These are phyloP conservation scores for Malbranchea cinnamomea DNA, from an alignment of 2,329 filamentous ascomycete species.

Conservation along the genomic window DNA sequence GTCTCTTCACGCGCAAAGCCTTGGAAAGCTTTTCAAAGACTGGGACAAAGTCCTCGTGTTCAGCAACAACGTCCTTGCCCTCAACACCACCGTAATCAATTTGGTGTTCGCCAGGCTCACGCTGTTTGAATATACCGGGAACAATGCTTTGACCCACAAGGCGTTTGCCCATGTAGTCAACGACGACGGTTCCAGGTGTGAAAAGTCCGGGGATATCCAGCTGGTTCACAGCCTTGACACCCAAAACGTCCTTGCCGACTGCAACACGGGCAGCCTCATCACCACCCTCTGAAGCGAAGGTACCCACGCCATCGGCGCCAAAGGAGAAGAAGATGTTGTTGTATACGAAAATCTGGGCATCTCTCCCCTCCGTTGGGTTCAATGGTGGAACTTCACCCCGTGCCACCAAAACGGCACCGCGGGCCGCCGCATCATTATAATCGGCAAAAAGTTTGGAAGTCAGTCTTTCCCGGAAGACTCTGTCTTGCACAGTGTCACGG, in stretches of 20 bases:
- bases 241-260: slow-evolving; percentile 89
- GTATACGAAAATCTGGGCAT: slow-evolving; percentile 97
- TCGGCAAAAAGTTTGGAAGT: slow-evolving; percentile 94
- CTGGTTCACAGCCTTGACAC: slow-evolving; percentile 91
- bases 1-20: slow-evolving; percentile 79
- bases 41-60: slow-evolving; percentile 69
- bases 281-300: slow-evolving; percentile 89
- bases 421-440: slow-evolving; percentile 88
- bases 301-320: slow-evolving; percentile 91
- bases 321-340: slow-evolving; percentile 99
- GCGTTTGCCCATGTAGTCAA: slow-evolving; percentile 93
- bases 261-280: slow-evolving; percentile 93
- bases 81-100: slow-evolving; percentile 98
- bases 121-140: slow-evolving; percentile 96
- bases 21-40: slow-evolving; percentile 85
- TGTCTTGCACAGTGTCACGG: slow-evolving; percentile 84
- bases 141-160: slow-evolving; percentile 97
- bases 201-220: slow-evolving; percentile 89
- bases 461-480: slow-evolving; percentile 86
- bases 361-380: slow-evolving; percentile 81
- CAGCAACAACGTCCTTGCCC: slow-evolving; percentile 86
- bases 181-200: slow-evolving; percentile 87
- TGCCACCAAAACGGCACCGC: slow-evolving; percentile 82
- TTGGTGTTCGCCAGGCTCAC: slow-evolving; percentile 92
- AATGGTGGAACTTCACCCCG: slow-evolving; percentile 82